A percentile compares a stretch with the other conserved stretches of the same genome.
Conservation (phyloP, 2,329 filamentous ascomycete genomes). For the Fusarium odoratissimum region DNA sequence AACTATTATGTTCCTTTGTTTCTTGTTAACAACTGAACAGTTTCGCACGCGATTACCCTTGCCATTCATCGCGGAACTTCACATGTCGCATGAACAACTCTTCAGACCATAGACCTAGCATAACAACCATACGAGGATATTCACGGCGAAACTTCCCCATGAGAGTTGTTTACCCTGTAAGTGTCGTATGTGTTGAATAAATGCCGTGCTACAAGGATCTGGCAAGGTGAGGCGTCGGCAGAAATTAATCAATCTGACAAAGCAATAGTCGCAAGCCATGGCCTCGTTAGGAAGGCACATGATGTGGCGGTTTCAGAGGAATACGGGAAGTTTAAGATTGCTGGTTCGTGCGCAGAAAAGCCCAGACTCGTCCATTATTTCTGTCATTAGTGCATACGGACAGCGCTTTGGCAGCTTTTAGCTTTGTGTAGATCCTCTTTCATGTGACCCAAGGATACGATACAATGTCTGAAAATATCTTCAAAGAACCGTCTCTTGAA, state of each 20-base stretch:
- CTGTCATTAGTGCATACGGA: not conserved
- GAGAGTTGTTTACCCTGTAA: not conserved
- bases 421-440: not conserved
- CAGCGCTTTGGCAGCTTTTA: not conserved
- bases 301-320: conserved; percentile 17
- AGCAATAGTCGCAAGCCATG: conserved; percentile 6
- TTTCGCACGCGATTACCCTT: not conserved
- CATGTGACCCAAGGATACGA: not conserved
- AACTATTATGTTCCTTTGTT: not conserved
- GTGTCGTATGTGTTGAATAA: not conserved
- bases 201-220: not conserved
- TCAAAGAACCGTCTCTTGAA: not conserved
- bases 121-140: not conserved
- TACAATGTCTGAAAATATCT: not conserved
- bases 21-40: not conserved
- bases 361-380: not conserved
- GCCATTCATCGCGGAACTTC: not conserved
- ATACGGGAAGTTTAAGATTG: not conserved
- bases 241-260: conserved; percentile 20
- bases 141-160: not conserved
- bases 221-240: not conserved
- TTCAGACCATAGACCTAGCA: not conserved
- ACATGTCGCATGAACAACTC: not conserved
- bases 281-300: conserved; percentile 17
- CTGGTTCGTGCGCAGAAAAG: not conserved